Evolutionary conservation across 768 basidiomycete species (phyloP).

Genomic region (Rubroboletus pulcherrimus): DNA sequence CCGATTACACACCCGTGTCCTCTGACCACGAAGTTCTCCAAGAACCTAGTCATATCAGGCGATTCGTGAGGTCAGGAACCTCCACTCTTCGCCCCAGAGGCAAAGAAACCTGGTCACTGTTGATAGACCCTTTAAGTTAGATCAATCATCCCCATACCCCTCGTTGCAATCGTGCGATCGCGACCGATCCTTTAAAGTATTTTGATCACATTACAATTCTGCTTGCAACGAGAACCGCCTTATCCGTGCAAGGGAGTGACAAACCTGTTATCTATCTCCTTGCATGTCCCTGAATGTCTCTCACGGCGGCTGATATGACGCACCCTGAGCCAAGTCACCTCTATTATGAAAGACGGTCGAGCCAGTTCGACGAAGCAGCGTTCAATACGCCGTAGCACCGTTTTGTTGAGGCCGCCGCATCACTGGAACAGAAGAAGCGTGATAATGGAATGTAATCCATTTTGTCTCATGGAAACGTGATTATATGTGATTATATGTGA

Average conservation of each 20-base stretch:
- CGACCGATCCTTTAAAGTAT: background rate
- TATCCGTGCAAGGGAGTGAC: background rate
- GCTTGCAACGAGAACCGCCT: background rate
- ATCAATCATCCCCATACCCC: background rate
- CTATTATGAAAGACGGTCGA: background rate
- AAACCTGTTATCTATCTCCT: background rate
- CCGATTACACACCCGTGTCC: slow-evolving; percentile 2
- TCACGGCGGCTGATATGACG: background rate
- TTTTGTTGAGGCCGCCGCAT: too few relatives aligned
- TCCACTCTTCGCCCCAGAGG: background rate
- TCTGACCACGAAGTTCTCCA: background rate
- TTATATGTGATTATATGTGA: too few relatives aligned
- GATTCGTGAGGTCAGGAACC: background rate
- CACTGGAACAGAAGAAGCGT: too few relatives aligned
- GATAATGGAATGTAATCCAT: too few relatives aligned
- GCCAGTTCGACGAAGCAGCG: slow-evolving; percentile 2
- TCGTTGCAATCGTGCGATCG: background rate
- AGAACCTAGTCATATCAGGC: background rate
- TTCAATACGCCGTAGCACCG: background rate
- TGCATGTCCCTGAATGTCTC: background rate
- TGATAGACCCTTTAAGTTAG: background rate
- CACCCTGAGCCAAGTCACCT: background rate
- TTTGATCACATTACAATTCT: background rate
- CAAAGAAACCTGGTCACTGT: background rate
- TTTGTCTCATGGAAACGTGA: too few relatives aligned